Evolutionary conservation across 805 yeast genomes (phyloP).

Genomic region (Candida fluviatilis): DNA sequence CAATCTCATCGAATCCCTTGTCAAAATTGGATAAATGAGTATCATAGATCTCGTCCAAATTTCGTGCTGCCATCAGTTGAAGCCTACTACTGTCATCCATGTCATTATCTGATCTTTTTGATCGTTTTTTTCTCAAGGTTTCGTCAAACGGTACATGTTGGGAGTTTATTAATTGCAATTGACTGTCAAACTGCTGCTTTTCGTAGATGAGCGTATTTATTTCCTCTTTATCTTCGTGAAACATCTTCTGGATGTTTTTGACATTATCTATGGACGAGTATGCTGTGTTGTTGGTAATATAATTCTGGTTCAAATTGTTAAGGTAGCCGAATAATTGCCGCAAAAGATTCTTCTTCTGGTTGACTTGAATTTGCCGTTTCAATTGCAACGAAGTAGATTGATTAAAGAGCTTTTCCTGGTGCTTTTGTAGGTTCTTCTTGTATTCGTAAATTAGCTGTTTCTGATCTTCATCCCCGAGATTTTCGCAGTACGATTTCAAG

Average conservation of each 20-base stretch:
- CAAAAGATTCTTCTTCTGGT: slow-evolving; percentile 38
- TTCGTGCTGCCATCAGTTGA: slow-evolving; percentile 16
- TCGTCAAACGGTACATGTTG: neutral
- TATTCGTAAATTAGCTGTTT: slow-evolving; percentile 22
- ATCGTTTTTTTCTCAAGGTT: neutral
- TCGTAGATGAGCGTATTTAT: slow-evolving; percentile 28
- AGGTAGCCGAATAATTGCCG: slow-evolving; percentile 35
- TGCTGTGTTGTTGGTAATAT: slow-evolving; percentile 37
- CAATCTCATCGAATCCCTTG: neutral
- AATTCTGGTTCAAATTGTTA: slow-evolving; percentile 35
- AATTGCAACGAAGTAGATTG: slow-evolving; percentile 29
- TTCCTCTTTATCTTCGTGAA: slow-evolving; percentile 41
- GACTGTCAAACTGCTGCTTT: slow-evolving; percentile 23
- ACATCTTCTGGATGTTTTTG: slow-evolving; percentile 33
- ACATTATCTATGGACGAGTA: slow-evolving; percentile 35
- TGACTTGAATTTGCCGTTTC: slow-evolving; percentile 36
- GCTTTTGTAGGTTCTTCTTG: slow-evolving; percentile 26
- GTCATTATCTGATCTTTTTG: slow-evolving; percentile 9
- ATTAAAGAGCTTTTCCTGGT: slow-evolving; percentile 30
- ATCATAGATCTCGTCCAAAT: slow-evolving; percentile 20
- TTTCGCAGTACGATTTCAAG: slow-evolving; percentile 12
- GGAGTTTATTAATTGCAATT: neutral
- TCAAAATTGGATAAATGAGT: slow-evolving; percentile 1
- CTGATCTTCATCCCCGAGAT: slow-evolving; percentile 17
- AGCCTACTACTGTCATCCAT: slow-evolving; percentile 23